Percentiles rank a stretch among this genome's conserved stretches.
Evolutionary conservation across 1,284 basidiomycete species (phyloP).

Genomic region (Sporisorium exsertum): DNA sequence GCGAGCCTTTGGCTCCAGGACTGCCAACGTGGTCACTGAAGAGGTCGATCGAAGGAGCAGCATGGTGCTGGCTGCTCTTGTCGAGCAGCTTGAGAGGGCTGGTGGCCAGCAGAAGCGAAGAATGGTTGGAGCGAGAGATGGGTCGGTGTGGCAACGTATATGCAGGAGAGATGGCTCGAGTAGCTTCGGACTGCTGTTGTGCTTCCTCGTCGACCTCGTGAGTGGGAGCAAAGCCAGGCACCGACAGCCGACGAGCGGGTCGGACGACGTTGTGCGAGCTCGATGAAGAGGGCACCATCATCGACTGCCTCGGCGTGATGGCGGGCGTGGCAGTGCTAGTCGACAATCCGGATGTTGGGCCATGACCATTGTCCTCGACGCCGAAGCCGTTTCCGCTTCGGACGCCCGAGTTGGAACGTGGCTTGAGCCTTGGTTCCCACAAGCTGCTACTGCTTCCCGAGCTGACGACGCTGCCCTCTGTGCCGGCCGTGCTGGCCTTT

Average conservation of each 20-base stretch:
- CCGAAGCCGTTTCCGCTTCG: conserved; percentile 11
- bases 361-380: not conserved
- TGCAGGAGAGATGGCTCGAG: conserved; percentile 23
- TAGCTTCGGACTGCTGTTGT: conserved; percentile 2
- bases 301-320: conserved; percentile 45
- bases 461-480: conserved; percentile 50
- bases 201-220: conserved; percentile 31
- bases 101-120: conserved; percentile 33
- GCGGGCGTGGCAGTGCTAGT: conserved; percentile 53
- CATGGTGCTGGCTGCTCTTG: conserved; percentile 48
- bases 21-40: conserved; percentile 52
- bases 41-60: conserved; percentile 50
- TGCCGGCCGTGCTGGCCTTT: conserved; percentile 40
- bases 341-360: conserved; percentile 29
- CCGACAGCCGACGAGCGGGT: conserved; percentile 32
- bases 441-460: conserved; percentile 46
- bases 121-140: conserved; percentile 17
- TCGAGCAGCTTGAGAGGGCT: conserved; percentile 57
- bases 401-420: conserved; percentile 21
- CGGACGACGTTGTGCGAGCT: conserved; percentile 17
- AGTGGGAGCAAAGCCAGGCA: conserved; percentile 31
- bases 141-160: conserved; percentile 17
- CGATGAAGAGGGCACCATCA: conserved; percentile 19
- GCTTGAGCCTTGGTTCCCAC: conserved; percentile 54
- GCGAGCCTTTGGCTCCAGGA: conserved; percentile 28